phyloP scores from a whole-genome alignment of 225 moss, liverwort and hornwort species.

The Asterella californica region DNA sequence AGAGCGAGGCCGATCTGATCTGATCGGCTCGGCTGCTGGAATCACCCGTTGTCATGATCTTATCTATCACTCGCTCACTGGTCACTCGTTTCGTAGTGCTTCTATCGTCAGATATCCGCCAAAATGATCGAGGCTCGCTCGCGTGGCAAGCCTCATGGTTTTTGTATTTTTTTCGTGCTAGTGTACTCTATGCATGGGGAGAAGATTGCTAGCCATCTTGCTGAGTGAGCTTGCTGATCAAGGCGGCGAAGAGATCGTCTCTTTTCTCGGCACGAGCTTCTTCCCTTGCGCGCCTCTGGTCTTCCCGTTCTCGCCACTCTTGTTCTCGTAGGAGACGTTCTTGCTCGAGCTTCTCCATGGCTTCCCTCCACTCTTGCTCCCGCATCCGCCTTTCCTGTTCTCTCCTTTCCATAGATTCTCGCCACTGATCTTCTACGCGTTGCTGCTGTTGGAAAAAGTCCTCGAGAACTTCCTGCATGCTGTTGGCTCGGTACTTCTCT shows the following conservation, averaged over 20 bases:
- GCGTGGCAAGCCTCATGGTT: background rate
- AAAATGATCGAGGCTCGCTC: conserved; percentile 8
- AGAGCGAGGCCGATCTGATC: background rate
- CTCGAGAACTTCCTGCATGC: conserved; percentile 98
- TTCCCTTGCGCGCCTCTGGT: conserved; percentile 74
- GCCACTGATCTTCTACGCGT: conserved; percentile 88
- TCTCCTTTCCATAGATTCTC: conserved; percentile 81
- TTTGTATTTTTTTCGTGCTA: background rate
- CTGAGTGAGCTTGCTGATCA: conserved; percentile 75
- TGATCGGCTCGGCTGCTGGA: background rate
- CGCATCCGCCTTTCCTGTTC: conserved; percentile 86
- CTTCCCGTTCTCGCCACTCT: conserved; percentile 87
- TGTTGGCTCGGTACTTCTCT: conserved; percentile 95
- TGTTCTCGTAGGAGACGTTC: conserved; percentile 74
- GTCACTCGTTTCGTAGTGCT: background rate
- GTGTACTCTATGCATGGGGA: background rate
- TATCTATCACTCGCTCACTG: background rate
- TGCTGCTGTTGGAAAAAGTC: conserved; percentile 99
- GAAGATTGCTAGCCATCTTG: conserved; percentile 40
- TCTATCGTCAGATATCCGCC: conserved; percentile 1
- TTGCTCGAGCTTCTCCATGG: conserved; percentile 95
- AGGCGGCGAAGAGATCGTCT: conserved; percentile 80
- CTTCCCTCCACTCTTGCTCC: conserved; percentile 96
- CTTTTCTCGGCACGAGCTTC: conserved; percentile 89
- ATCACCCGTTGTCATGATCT: background rate